Percentiles rank a stretch among this genome's conserved stretches.
These are phyloP conservation scores for Anethum foeniculum DNA, from an alignment of 140 eudicot species.

Conservation along the genomic window DNA sequence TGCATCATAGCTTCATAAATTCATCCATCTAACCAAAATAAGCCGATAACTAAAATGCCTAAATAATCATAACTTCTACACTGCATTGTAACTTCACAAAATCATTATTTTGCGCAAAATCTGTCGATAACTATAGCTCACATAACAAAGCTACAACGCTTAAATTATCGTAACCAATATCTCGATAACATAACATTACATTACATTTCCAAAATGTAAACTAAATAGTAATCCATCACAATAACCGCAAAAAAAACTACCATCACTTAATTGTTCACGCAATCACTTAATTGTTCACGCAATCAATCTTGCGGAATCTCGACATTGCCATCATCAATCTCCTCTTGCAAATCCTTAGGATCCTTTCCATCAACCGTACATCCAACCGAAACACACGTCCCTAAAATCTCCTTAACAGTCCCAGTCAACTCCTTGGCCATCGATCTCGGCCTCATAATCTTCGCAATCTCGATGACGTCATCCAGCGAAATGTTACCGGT, in stretches of 20 bases:
- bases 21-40: not conserved
- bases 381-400: conserved; percentile 38
- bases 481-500: conserved; percentile 33
- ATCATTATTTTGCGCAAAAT: not conserved
- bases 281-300: not conserved
- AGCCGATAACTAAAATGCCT: not conserved
- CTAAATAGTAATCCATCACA: not conserved
- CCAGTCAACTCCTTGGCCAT: conserved; percentile 45
- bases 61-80: not conserved
- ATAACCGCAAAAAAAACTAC: not conserved
- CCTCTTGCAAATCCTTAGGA: conserved; percentile 42
- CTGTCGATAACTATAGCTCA: not conserved
- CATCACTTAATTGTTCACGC: not conserved
- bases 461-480: conserved; percentile 38
- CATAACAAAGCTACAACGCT: not conserved
- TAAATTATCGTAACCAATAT: not conserved
- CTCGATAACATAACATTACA: too few species aligned
- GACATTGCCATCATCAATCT: conserved; percentile 29
- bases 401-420: conserved; percentile 44
- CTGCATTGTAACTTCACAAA: not conserved
- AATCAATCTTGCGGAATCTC: conserved; percentile 30
- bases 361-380: conserved; percentile 39
- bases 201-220: not conserved
- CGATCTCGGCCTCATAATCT: conserved; percentile 34
- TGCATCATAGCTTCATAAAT: not conserved